A percentile compares a stretch with the other conserved stretches of the same genome.
Evolutionary conservation across 768 basidiomycete species (phyloP).

Genomic region (Sarcomyxa edulis): DNA sequence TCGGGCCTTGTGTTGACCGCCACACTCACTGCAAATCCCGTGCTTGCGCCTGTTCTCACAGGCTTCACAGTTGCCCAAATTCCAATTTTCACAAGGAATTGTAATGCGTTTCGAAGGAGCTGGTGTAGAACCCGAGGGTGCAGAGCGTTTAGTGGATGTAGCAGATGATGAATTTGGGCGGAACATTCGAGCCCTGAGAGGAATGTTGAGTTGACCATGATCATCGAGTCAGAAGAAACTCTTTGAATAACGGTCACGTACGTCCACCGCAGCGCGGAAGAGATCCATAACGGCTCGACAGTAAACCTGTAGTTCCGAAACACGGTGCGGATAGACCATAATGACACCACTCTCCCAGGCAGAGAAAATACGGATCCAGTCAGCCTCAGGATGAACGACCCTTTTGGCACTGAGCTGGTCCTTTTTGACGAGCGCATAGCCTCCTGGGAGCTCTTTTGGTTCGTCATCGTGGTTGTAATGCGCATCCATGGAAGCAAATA

Average conservation of each 20-base stretch:
- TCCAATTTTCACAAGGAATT: constrained; percentile 12
- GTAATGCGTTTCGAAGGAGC: constrained; percentile 5
- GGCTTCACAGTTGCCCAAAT: constrained; percentile 10
- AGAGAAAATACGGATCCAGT: constrained; percentile 11
- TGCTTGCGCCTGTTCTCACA: constrained; percentile 8
- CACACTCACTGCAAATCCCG: constrained; percentile 10
- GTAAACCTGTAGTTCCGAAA: constrained; percentile 7
- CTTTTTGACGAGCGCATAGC: constrained; percentile 9
- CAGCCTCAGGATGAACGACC: constrained; percentile 3
- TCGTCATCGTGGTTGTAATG: constrained; percentile 14
- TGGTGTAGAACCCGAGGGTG: background rate
- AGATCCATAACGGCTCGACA: constrained; percentile 6
- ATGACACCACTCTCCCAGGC: constrained; percentile 7
- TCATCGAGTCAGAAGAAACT: constrained; percentile 11
- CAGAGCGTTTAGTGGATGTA: background rate
- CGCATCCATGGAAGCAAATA: constrained; percentile 9
- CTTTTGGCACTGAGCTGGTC: constrained; percentile 2
- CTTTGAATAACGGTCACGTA: constrained; percentile 7
- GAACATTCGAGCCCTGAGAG: constrained; percentile 1
- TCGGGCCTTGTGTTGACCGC: constrained; percentile 8
- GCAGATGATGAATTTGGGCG: background rate
- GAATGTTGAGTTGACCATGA: constrained; percentile 1
- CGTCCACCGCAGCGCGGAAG: constrained; percentile 7
- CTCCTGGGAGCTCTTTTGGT: constrained; percentile 10
- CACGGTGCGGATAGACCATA: constrained; percentile 10